These are phyloP conservation scores for Afroboletus lepidellus DNA, from an alignment of 1,284 basidiomycete genomes.

Conservation along the genomic window DNA sequence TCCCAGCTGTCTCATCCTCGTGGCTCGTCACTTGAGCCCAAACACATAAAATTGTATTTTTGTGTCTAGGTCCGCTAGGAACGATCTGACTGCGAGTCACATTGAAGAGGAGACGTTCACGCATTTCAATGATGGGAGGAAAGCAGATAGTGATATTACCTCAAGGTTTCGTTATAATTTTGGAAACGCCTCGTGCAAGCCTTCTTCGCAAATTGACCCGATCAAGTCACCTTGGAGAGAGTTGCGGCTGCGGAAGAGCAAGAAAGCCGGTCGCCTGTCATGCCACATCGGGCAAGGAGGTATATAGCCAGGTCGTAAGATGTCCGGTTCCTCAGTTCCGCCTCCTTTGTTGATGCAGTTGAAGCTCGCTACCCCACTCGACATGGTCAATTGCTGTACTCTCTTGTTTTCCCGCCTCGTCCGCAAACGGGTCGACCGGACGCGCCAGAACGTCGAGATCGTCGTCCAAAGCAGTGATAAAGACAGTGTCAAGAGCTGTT, in stretches of 20 bases:
- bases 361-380: conserved; percentile 23
- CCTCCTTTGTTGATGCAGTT: conserved; percentile 24
- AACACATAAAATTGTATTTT: conserved; percentile 21
- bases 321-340: conserved; percentile 8
- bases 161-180: conserved; percentile 30
- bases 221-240: conserved; percentile 19
- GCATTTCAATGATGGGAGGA: conserved; percentile 32
- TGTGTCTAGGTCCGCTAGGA: conserved; percentile 23
- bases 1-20: conserved; percentile 25
- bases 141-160: conserved; percentile 32
- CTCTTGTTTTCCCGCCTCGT: conserved; percentile 24
- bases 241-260: conserved; percentile 12
- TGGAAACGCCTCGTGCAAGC: conserved; percentile 27
- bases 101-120: conserved; percentile 33
- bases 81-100: conserved; percentile 28
- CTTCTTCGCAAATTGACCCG: conserved; percentile 17
- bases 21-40: conserved; percentile 22
- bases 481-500: conserved; percentile 34
- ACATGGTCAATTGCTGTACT: conserved; percentile 30
- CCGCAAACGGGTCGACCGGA: conserved; percentile 20
- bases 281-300: conserved; percentile 16
- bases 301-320: conserved; percentile 19
- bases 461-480: conserved; percentile 24
- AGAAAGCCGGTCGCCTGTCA: conserved; percentile 18
- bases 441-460: conserved; percentile 24